These are phyloP conservation scores for Oehlia diaphana DNA, from an alignment of 192 early-diverging fungal genomes.

Conservation along the genomic window DNA sequence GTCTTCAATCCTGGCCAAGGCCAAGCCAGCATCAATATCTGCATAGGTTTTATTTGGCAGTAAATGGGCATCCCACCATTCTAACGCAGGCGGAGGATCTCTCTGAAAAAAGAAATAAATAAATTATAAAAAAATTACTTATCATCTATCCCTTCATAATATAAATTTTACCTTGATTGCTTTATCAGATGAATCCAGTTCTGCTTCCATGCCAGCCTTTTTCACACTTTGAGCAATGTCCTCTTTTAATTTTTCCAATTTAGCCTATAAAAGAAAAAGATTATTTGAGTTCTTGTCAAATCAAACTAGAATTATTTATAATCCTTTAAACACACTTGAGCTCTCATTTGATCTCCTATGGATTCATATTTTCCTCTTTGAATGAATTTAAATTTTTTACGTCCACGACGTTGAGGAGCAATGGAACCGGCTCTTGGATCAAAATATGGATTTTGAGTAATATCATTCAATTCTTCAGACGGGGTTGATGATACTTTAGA, in stretches of 20 bases:
- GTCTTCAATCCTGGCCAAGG: conserved; percentile 35
- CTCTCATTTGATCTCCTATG: conserved; percentile 79
- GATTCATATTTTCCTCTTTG: conserved; percentile 80
- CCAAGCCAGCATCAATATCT: conserved; percentile 44
- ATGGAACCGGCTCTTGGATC: conserved; percentile 63
- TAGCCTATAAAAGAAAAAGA: conserved; percentile 36
- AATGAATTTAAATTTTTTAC: conserved; percentile 73
- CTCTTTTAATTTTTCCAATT: conserved; percentile 71
- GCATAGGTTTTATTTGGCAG: conserved; percentile 72
- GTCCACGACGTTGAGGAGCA: conserved; percentile 44
- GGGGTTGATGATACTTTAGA: conserved; percentile 48
- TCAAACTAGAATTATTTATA: neutral
- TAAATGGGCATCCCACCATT: conserved; percentile 98
- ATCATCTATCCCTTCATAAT: neutral
- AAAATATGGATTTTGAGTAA: conserved; percentile 86
- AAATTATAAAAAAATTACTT: neutral
- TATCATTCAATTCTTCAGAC: conserved; percentile 56
- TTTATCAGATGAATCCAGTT: conserved; percentile 70
- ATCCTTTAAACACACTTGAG: conserved; percentile 50
- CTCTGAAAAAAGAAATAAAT: conserved; percentile 37
- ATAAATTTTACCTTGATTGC: conserved; percentile 53
- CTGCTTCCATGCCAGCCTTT: conserved; percentile 72
- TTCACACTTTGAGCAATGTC: conserved; percentile 72
- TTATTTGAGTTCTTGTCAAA: neutral
- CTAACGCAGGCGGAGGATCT: conserved; percentile 72